Evolutionary conservation across 495 filamentous ascomycete species (phyloP).

Genomic region (Venustampulla echinocandica): DNA sequence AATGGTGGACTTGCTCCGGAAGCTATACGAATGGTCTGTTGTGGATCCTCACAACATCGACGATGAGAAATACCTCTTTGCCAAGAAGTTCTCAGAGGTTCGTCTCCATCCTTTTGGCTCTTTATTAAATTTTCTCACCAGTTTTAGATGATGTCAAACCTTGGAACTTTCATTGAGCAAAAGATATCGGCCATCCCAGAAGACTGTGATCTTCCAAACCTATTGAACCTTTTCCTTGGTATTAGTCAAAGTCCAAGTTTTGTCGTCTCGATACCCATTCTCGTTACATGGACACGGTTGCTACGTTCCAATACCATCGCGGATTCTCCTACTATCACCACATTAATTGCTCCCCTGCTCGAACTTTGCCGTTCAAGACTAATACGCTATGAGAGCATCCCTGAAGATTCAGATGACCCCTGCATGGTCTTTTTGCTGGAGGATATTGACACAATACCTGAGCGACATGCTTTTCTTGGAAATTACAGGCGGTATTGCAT

Average conservation of each 20-base stretch:
- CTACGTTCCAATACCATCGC: conserved; percentile 56
- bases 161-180: conserved; percentile 76
- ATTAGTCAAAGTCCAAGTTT: conserved; percentile 81
- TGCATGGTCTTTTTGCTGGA: conserved; percentile 75
- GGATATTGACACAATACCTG: conserved; percentile 90
- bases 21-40: conserved; percentile 73
- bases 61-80: conserved; percentile 82
- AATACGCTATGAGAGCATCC: conserved; percentile 76
- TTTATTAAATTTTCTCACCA: conserved; percentile 18
- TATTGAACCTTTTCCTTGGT: conserved; percentile 69
- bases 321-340: conserved; percentile 55
- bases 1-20: conserved; percentile 61
- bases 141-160: conserved; percentile 66
- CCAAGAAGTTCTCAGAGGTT: conserved; percentile 91
- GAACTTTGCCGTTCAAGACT: conserved; percentile 70
- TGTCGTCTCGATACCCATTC: conserved; percentile 79
- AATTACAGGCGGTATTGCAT: conserved; percentile 90
- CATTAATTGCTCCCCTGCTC: conserved; percentile 64
- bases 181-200: conserved; percentile 52
- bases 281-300: conserved; percentile 83
- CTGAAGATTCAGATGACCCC: conserved; percentile 69
- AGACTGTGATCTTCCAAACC: conserved; percentile 59
- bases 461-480: conserved; percentile 92
- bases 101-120: conserved; percentile 3
- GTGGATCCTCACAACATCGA: conserved; percentile 74